phyloP scores from a whole-genome alignment of 2,329 filamentous ascomycete genomes.

The Penicillium thymicola region DNA sequence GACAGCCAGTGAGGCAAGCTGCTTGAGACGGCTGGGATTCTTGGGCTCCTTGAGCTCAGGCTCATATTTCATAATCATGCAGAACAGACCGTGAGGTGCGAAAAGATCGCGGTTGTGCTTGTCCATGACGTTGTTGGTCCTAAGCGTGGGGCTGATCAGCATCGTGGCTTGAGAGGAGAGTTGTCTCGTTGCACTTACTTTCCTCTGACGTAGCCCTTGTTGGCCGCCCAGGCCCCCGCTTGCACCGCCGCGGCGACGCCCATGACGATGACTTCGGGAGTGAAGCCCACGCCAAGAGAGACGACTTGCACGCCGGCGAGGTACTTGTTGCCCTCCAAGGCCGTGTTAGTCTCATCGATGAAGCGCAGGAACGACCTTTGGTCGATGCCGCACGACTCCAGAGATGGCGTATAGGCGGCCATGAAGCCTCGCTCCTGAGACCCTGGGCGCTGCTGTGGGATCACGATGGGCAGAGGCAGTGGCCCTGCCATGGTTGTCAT shows the following conservation, averaged over 20 bases:
- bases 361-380: constrained; percentile 25
- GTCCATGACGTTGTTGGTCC: neutral
- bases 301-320: constrained; percentile 39
- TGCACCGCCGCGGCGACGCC: constrained; percentile 44
- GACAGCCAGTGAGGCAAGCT: neutral
- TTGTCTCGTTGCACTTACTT: neutral
- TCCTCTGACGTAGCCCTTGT: constrained; percentile 32
- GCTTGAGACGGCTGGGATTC: neutral
- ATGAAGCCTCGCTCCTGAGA: constrained; percentile 6
- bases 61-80: neutral
- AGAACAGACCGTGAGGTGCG: neutral
- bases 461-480: neutral
- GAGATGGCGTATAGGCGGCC: constrained; percentile 1
- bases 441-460: constrained; percentile 4
- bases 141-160: neutral
- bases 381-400: neutral
- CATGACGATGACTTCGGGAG: constrained; percentile 16
- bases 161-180: neutral
- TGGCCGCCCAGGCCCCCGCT: constrained; percentile 6
- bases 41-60: neutral
- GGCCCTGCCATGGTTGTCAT: neutral
- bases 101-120: neutral
- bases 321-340: constrained; percentile 35
- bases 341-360: constrained; percentile 29
- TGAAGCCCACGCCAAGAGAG: constrained; percentile 21